phyloP scores from a whole-genome alignment of 2,329 filamentous ascomycete species.

The Scedosporium boydii region DNA sequence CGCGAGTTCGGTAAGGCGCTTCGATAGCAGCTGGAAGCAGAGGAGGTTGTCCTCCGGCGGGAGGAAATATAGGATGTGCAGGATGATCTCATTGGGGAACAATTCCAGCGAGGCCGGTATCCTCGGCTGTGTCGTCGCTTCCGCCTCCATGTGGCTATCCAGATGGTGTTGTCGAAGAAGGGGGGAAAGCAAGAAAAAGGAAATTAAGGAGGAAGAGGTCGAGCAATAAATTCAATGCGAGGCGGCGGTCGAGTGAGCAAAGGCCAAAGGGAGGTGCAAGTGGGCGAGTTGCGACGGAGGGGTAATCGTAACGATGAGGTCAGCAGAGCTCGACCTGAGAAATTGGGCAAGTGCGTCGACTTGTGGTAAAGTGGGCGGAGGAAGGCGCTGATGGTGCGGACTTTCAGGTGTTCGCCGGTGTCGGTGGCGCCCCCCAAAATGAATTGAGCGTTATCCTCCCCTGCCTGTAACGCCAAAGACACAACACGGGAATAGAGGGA shows the following conservation, averaged over 20 bases:
- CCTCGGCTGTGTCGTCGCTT: background rate
- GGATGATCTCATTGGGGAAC: slow-evolving; percentile 78
- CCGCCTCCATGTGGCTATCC: background rate
- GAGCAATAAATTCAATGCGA: background rate
- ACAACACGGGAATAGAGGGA: background rate
- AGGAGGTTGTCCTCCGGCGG: slow-evolving; percentile 45
- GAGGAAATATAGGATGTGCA: slow-evolving; percentile 60
- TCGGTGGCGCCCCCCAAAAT: background rate
- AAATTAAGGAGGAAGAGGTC: no score
- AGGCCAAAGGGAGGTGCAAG: background rate
- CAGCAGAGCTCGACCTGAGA: background rate
- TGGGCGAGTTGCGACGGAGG: background rate
- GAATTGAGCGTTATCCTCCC: background rate
- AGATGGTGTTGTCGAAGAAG: slow-evolving; percentile 1
- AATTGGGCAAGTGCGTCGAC: no score
- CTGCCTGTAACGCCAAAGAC: background rate
- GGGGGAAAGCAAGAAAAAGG: background rate
- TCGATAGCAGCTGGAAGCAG: slow-evolving; percentile 45
- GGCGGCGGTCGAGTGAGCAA: background rate
- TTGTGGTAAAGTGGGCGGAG: background rate
- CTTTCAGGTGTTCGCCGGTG: background rate
- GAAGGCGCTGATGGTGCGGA: background rate
- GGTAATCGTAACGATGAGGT: slow-evolving; percentile 3
- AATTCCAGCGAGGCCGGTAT: slow-evolving; percentile 25
- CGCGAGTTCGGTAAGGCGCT: slow-evolving; percentile 54